These are phyloP conservation scores for Capillidium rhysosporum DNA, from an alignment of 371 early-diverging fungal species.

Conservation along the genomic window DNA sequence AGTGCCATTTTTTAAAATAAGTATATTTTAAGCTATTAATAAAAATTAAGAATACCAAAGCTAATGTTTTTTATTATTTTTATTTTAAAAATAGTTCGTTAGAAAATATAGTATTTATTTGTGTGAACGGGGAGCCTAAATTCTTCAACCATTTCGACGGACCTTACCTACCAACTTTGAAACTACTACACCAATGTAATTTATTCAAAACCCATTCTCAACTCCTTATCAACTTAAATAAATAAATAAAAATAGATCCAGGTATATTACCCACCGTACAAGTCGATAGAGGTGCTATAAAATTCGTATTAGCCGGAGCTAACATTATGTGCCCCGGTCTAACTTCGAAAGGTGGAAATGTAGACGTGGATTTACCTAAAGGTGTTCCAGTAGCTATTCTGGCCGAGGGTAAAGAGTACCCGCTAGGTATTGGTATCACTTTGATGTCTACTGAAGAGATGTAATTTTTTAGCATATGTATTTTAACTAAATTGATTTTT, in stretches of 20 bases:
- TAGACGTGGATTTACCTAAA: constrained; percentile 53
- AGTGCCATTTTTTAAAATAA: not conserved
- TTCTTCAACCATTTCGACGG: constrained; percentile 93
- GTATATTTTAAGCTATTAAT: not conserved
- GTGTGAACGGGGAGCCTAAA: constrained; percentile 59
- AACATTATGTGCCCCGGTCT: constrained; percentile 97
- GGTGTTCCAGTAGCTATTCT: constrained; percentile 73
- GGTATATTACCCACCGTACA: constrained; percentile 76
- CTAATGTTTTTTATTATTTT: not conserved
- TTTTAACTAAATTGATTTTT: not conserved
- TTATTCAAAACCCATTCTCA: too few species aligned
- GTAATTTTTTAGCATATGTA: constrained; percentile 20
- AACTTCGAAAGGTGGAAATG: constrained; percentile 75
- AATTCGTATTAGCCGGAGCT: constrained; percentile 88
- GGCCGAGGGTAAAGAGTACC: constrained; percentile 93
- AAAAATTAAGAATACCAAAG: too few species aligned
- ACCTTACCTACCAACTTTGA: constrained; percentile 68
- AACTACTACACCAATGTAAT: constrained; percentile 77
- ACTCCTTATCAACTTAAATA: not conserved
- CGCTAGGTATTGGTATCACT: constrained; percentile 70
- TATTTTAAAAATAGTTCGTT: constrained; percentile 26
- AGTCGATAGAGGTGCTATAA: constrained; percentile 94
- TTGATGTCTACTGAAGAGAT: constrained; percentile 86
- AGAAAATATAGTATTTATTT: constrained; percentile 64
- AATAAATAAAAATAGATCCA: constrained; percentile 54